Percentiles rank a stretch among this genome's conserved stretches.
phyloP scores from a whole-genome alignment of 352 stramenopile species.

The Globisporangium nagaii region DNA sequence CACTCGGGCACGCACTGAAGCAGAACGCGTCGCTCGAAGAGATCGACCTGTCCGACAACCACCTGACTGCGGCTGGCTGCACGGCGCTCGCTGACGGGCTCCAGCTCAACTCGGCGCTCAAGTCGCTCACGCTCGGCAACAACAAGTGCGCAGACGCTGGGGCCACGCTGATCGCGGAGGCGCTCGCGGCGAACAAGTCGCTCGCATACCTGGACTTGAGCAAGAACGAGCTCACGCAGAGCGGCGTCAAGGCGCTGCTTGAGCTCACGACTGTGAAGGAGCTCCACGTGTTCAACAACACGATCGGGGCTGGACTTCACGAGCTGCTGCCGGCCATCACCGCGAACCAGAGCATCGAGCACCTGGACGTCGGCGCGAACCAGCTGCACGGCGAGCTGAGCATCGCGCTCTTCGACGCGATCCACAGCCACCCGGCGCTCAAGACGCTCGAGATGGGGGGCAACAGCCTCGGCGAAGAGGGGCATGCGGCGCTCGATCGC shows the following conservation, averaged over 20 bases:
- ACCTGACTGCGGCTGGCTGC: slow-evolving; percentile 27
- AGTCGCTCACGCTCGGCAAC: slow-evolving; percentile 44
- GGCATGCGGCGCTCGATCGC: slow-evolving; percentile 54
- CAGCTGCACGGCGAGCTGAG: slow-evolving; percentile 56
- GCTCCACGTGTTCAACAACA: slow-evolving; percentile 80
- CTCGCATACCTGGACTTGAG: slow-evolving; percentile 60
- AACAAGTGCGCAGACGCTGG: slow-evolving; percentile 58
- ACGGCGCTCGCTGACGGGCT: slow-evolving; percentile 39
- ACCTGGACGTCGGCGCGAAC: slow-evolving; percentile 67
- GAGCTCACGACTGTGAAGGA: slow-evolving; percentile 35
- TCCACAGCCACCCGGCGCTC: slow-evolving; percentile 63
- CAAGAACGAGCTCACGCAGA: slow-evolving; percentile 55
- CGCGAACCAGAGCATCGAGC: slow-evolving; percentile 51
- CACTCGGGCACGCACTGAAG: slow-evolving; percentile 37
- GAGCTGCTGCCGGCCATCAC: slow-evolving; percentile 43
- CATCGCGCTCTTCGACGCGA: slow-evolving; percentile 49
- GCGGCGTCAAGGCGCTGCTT: slow-evolving; percentile 41
- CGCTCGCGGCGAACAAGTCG: slow-evolving; percentile 29
- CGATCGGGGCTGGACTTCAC: slow-evolving; percentile 39
- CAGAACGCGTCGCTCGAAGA: slow-evolving; percentile 44
- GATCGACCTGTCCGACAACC: slow-evolving; percentile 70
- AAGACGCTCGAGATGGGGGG: slow-evolving; percentile 81
- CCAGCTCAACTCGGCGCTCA: slow-evolving; percentile 35
- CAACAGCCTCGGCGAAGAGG: slow-evolving; percentile 68
- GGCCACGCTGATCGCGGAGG: slow-evolving; percentile 26